Conservation (phyloP, 192 early-diverging fungal species). For the Paraglomus occultum region DNA sequence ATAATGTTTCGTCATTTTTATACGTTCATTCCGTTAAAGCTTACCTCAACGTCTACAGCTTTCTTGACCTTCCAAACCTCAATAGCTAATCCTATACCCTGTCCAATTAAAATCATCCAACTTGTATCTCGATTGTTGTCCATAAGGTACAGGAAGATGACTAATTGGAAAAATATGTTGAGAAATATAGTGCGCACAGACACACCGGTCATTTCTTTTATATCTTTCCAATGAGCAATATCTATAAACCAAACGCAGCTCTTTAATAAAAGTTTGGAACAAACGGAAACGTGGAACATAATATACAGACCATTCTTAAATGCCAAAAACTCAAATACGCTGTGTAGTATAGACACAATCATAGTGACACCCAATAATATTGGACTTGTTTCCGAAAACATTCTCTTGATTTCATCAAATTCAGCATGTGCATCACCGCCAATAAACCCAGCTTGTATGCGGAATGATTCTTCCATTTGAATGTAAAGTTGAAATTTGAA, state of each 20-base stretch:
- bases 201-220: conserved; percentile 77
- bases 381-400: conserved; percentile 90
- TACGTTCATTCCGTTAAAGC: not conserved
- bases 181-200: conserved; percentile 78
- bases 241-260: conserved; percentile 43
- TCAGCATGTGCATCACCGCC: conserved; percentile 49
- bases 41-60: conserved; percentile 70
- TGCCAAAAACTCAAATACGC: conserved; percentile 86
- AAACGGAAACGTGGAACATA: conserved; percentile 12
- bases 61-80: conserved; percentile 92
- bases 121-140: conserved; percentile 80
- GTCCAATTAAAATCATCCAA: conserved; percentile 82
- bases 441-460: conserved; percentile 57
- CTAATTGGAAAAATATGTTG: conserved; percentile 79
- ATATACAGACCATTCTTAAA: conserved; percentile 81
- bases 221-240: conserved; percentile 86
- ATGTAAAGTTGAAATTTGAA: conserved; percentile 75
- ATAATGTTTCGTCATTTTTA: not conserved
- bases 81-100: conserved; percentile 77
- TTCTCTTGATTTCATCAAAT: conserved; percentile 85
- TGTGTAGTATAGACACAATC: conserved; percentile 76
- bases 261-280: not conserved
- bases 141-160: conserved; percentile 85
- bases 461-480: conserved; percentile 65
- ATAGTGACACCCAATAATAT: conserved; percentile 73